Percentiles rank a stretch among this genome's conserved stretches.
These are phyloP conservation scores for Trametes polyzona DNA, from an alignment of 1,284 basidiomycete species.

Conservation along the genomic window DNA sequence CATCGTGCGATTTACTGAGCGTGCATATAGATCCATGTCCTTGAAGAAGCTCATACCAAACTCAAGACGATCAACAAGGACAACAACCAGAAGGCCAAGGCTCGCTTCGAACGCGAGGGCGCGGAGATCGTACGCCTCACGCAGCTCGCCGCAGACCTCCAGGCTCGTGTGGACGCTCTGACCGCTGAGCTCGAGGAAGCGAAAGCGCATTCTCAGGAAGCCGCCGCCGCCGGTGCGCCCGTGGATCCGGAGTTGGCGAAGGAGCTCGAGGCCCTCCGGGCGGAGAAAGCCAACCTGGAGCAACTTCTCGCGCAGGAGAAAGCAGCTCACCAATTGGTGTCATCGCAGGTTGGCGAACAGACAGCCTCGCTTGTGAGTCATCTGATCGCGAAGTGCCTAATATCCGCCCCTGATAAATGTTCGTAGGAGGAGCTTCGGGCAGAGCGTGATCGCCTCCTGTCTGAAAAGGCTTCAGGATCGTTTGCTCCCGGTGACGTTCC, in stretches of 20 bases:
- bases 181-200: conserved; percentile 40
- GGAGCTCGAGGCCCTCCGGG: conserved; percentile 44
- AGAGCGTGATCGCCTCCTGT: conserved; percentile 63
- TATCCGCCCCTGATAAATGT: not conserved
- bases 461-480: conserved; percentile 58
- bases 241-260: conserved; percentile 32
- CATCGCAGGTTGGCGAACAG: conserved; percentile 17
- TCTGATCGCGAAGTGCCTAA: not conserved
- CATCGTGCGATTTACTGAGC: not conserved
- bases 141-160: conserved; percentile 31
- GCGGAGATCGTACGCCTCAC: conserved; percentile 44
- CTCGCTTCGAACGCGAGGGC: conserved; percentile 36
- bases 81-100: conserved; percentile 39
- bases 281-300: conserved; percentile 50
- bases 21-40: conserved; percentile 14
- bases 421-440: conserved; percentile 55
- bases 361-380: conserved; percentile 48
- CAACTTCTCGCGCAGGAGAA: conserved; percentile 44
- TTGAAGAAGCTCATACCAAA: conserved; percentile 28
- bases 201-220: conserved; percentile 28
- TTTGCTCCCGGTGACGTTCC: conserved; percentile 29
- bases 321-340: conserved; percentile 25
- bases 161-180: conserved; percentile 34
- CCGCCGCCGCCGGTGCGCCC: conserved; percentile 20
- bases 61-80: conserved; percentile 36